Conservation (phyloP, 129 eudicot genomes). For the Cynara cardunculus region DNA sequence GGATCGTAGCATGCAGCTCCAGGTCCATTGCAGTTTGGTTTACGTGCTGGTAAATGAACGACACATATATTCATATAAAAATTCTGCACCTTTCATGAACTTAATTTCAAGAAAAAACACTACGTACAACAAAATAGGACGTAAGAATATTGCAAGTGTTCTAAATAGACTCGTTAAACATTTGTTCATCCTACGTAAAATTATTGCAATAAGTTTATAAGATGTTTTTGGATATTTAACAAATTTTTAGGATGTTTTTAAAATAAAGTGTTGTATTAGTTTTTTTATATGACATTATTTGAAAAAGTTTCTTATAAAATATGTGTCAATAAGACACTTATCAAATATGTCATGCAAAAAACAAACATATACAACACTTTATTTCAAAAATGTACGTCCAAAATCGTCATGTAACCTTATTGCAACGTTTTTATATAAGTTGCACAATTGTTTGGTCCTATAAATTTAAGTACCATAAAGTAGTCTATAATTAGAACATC, state of each 20-base stretch:
- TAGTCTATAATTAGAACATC: neutral
- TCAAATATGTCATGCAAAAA: neutral
- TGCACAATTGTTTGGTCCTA: neutral
- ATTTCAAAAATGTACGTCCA: neutral
- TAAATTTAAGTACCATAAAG: neutral
- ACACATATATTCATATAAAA: neutral
- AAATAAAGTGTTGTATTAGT: too few species aligned
- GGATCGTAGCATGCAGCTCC: constrained; percentile 66
- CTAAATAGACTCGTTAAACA: too few species aligned
- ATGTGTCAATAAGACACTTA: too few species aligned
- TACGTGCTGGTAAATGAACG: constrained; percentile 32
- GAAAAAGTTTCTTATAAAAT: neutral
- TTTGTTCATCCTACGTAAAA: neutral
- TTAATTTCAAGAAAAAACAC: neutral
- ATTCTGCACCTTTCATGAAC: neutral
- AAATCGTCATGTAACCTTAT: neutral
- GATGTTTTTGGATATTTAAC: too few species aligned
- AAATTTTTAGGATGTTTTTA: neutral
- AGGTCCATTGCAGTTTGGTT: constrained; percentile 55
- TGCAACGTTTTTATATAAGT: neutral
- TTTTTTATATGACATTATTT: neutral
- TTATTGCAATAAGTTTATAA: too few species aligned
- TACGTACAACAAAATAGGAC: too few species aligned
- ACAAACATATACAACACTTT: neutral
- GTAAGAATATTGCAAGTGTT: too few species aligned